Evolutionary conservation across 495 filamentous ascomycete species (phyloP), one percentile per base, ranked within the genome.

Genomic region (Tirmania nivea): DNA sequence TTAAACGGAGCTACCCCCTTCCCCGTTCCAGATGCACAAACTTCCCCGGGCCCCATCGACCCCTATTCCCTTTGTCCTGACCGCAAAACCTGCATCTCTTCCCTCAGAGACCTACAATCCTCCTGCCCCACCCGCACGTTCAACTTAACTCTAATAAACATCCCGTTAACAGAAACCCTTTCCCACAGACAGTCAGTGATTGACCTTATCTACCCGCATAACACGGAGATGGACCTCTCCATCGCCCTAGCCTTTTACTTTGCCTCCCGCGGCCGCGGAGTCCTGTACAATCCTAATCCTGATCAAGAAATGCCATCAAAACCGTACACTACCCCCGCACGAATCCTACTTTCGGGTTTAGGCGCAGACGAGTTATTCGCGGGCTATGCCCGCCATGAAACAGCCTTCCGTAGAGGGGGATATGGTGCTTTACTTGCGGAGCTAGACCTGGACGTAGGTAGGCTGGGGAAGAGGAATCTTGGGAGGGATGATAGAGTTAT

Each of bases 211-310:
- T 74, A 81, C 59, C 90, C 90, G 0, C 90, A 96, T 66, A 86
- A 93, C 60, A 96, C 90, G 0, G 92, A 95, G 65, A 99, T 99
- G 90, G 90, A 99, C 61, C 73, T 95, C 3, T 96, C 92, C n/a
- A 96, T 99, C 59, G 83, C 82, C 2, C 78, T 76, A 52, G 90
- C 90, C 0, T 73, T 96, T 48, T 96, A 94, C 68, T 97, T 97
- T 64, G 86, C 90, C 4, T 78, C 89, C 8, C 78, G 88, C 11
- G 89, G 86, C 8, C 70, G 69, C 53, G 90, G 89, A 0, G 47
- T 65, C 6, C 66, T 73, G n/a, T 57, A 62, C 8, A 52, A 35
- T 10, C 45, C 57, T 16, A 48, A 11, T 19, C n/a, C 52, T 9
- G 54, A 54, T 1, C 19, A 54, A 0, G 59, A 60, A 9, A 57